phyloP scores from a whole-genome alignment of 2,329 filamentous ascomycete species.

The Juglanconis juglandina region DNA sequence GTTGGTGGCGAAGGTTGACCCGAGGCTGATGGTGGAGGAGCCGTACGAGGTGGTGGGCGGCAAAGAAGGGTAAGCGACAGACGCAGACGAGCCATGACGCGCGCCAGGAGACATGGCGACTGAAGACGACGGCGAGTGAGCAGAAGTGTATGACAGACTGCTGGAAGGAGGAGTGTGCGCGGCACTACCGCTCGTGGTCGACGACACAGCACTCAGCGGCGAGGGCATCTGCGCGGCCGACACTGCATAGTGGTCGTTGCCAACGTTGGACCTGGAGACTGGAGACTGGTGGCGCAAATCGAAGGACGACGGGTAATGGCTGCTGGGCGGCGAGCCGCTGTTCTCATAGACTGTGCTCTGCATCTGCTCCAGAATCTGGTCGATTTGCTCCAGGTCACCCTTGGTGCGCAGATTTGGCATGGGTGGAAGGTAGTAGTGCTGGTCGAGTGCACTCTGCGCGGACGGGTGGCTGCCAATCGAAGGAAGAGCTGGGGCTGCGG shows the following conservation, averaged over 20 bases:
- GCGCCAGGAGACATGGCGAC: constrained; percentile 66
- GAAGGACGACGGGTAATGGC: constrained; percentile 67
- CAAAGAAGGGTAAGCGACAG: constrained; percentile 72
- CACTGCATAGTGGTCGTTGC: constrained; percentile 33
- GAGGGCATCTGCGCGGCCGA: constrained; percentile 58
- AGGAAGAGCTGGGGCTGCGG: constrained; percentile 41
- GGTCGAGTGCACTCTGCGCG: constrained; percentile 57
- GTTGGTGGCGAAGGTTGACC: constrained; percentile 61
- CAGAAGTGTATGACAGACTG: constrained; percentile 72
- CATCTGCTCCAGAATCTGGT: constrained; percentile 93
- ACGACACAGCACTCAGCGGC: constrained; percentile 56
- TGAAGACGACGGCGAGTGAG: constrained; percentile 71
- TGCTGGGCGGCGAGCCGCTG: constrained; percentile 75
- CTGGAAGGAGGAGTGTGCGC: constrained; percentile 74
- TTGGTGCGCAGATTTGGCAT: constrained; percentile 89
- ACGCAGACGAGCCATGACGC: constrained; percentile 57
- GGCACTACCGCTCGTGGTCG: constrained; percentile 61
- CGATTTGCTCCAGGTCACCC: constrained; percentile 88
- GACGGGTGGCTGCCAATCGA: constrained; percentile 54
- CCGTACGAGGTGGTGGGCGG: constrained; percentile 68
- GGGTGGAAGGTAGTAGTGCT: constrained; percentile 84
- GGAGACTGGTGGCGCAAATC: constrained; percentile 49
- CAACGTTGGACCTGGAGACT: constrained; percentile 25
- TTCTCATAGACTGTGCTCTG: constrained; percentile 95
- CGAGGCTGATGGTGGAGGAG: constrained; percentile 67